Percentiles rank a stretch among this genome's conserved stretches.
Evolutionary conservation across 129 eudicot species (phyloP).

Genomic region (Logfia minima): DNA sequence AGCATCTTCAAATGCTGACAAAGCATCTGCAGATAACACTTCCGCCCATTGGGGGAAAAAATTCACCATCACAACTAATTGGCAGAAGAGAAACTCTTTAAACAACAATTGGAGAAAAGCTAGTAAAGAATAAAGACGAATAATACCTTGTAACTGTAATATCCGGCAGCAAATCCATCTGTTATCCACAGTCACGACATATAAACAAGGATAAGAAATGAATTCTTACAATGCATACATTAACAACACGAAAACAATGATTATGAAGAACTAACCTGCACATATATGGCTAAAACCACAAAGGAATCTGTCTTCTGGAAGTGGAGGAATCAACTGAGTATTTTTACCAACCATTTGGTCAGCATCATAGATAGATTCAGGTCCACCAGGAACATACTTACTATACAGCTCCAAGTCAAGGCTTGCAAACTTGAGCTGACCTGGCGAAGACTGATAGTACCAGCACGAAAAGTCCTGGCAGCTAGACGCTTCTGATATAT

Average conservation of each 20-base stretch:
- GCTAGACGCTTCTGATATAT: slow-evolving; percentile 90
- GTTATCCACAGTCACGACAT: slow-evolving; percentile 6
- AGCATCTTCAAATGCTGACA: slow-evolving; percentile 91
- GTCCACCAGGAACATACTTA: slow-evolving; percentile 68
- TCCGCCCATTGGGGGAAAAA: slow-evolving; percentile 79
- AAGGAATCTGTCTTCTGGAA: slow-evolving; percentile 87
- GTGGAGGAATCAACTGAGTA: slow-evolving; percentile 82
- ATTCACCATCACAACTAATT: background rate
- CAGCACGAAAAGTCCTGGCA: slow-evolving; percentile 93
- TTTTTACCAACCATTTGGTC: slow-evolving; percentile 69
- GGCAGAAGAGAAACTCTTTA: slow-evolving; percentile 15
- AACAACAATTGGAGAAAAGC: background rate
- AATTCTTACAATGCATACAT: background rate
- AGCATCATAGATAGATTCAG: slow-evolving; percentile 85
- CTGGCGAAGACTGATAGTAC: slow-evolving; percentile 89
- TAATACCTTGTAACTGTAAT: slow-evolving; percentile 92
- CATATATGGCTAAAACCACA: slow-evolving; percentile 95
- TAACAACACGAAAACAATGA: slow-evolving; percentile 4
- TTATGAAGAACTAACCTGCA: slow-evolving; percentile 54
- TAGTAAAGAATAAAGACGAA: background rate
- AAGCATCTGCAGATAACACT: slow-evolving; percentile 91
- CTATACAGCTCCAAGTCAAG: slow-evolving; percentile 91
- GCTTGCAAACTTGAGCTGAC: too few species aligned
- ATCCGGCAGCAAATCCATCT: slow-evolving; percentile 99
- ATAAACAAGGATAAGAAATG: background rate